Base-by-base conservation (phyloP, 768 basidiomycete genomes). In the Calocera cornea region DNA sequence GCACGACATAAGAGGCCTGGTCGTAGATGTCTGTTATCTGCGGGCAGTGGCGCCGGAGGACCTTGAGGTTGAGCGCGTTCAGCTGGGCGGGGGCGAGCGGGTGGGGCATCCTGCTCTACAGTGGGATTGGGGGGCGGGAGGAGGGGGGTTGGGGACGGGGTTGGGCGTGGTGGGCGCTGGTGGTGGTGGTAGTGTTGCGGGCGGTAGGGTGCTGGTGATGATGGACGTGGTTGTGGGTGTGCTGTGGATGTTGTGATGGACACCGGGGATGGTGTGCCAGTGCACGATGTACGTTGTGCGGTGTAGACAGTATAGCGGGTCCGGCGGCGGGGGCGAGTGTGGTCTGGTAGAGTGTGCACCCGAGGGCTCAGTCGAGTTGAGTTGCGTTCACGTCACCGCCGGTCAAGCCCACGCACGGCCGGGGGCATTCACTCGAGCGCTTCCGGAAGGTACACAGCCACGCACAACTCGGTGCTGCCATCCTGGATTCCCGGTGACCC, bases 91-190 rank as follows among this genome's bases (percentile, higher is more conserved):
- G 54, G 27, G 24, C 2, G 54, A 60, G 54, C 2, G 54, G 54
- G 54, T 60, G 54, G 54, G 54, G 54, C 54, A 60, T 60, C 27
- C n/a, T n/a, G n/a, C n/a, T n/a, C n/a, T n/a, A n/a, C n/a, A n/a
- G n/a, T n/a, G n/a, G n/a, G n/a, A n/a, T n/a, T n/a, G n/a, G 44
- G 44, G 44, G 44, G 5, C 5, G 24, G 44, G 44, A 19, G 5
- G 44, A 19, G 5, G 44, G 54, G 54, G 27, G 54, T 29, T 14
- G 54, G 2, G 31, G 2, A 27, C 54, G 54, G 10, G 31, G 54
- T 14, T 2, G 31, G 10, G 31, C 5, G 24, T 60, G 11, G 27
- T 33, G 54, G 16, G 54, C 27, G 2, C 7, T 14, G 44, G 44
- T 47, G 44, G 19, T 47, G 44, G 44, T 47, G 24, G 44, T 7